These are phyloP conservation scores for Luzula sylvatica DNA, from an alignment of 176 grass and related monocot genomes.

Conservation along the genomic window DNA sequence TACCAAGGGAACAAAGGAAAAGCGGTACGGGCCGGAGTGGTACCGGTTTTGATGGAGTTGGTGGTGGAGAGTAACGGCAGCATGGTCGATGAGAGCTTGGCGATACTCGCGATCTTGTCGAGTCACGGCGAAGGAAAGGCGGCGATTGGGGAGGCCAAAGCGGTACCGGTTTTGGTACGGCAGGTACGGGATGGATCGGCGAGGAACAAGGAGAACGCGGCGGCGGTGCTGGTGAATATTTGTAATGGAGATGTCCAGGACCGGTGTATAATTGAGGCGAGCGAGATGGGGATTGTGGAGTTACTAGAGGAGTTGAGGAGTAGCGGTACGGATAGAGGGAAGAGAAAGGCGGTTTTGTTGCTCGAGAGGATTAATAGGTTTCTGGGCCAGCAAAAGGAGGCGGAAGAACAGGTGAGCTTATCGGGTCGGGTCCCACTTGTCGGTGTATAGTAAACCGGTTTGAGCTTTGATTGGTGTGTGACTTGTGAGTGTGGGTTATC, in stretches of 20 bases:
- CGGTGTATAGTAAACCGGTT: neutral
- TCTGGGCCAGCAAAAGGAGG: constrained; percentile 51
- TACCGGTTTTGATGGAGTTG: constrained; percentile 59
- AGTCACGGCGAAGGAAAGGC: constrained; percentile 69
- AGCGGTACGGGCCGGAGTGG: constrained; percentile 68
- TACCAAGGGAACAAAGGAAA: constrained; percentile 90
- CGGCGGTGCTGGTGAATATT: constrained; percentile 71
- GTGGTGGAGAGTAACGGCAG: constrained; percentile 38
- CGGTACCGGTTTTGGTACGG: constrained; percentile 53
- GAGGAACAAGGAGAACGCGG: constrained; percentile 83
- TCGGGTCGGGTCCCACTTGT: constrained; percentile 10
- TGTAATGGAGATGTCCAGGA: constrained; percentile 67
- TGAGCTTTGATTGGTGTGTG: constrained; percentile 27
- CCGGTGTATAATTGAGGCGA: constrained; percentile 59
- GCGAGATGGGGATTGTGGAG: constrained; percentile 44
- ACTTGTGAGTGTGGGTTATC: constrained; percentile 36
- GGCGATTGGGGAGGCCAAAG: constrained; percentile 43
- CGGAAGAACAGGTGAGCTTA: constrained; percentile 37
- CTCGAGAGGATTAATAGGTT: constrained; percentile 60
- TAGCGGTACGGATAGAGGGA: constrained; percentile 66
- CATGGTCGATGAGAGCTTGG: constrained; percentile 80
- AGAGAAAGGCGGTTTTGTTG: constrained; percentile 68
- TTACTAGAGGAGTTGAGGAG: constrained; percentile 59
- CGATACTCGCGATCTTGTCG: constrained; percentile 71
- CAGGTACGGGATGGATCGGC: constrained; percentile 61